phyloP scores from a whole-genome alignment of 768 basidiomycete genomes.

The Leucocoprinus leucothites region DNA sequence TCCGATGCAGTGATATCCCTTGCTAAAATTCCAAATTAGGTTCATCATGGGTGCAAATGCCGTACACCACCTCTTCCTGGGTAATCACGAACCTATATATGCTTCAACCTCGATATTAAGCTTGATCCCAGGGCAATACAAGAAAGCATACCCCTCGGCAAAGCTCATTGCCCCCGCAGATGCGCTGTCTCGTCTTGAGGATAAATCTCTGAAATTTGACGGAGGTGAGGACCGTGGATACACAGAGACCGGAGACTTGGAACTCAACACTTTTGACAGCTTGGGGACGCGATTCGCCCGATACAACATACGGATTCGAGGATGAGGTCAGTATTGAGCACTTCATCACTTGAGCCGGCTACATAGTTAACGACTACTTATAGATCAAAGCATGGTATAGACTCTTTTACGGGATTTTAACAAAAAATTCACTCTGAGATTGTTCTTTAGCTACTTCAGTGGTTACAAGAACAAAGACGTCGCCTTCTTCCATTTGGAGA shows the following conservation, averaged over 20 bases:
- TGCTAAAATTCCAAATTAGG: slow-evolving; percentile 24
- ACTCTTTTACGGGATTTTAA: too few relatives aligned
- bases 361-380: neutral
- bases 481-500: slow-evolving; percentile 72
- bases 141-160: slow-evolving; percentile 66
- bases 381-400: slow-evolving; percentile 54
- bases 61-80: slow-evolving; percentile 58
- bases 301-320: slow-evolving; percentile 76
- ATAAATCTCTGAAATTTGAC: slow-evolving; percentile 53
- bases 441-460: slow-evolving; percentile 56
- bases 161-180: slow-evolving; percentile 69
- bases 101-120: neutral
- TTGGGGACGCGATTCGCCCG: slow-evolving; percentile 62
- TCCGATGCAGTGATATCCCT: neutral
- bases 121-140: slow-evolving; percentile 49
- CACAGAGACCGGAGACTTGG: too few relatives aligned
- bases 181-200: slow-evolving; percentile 47
- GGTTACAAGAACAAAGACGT: slow-evolving; percentile 78
- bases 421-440: too few relatives aligned
- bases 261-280: slow-evolving; percentile 34
- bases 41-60: slow-evolving; percentile 58
- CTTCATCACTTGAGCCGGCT: too few relatives aligned
- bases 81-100: slow-evolving; percentile 36
- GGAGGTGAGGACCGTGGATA: too few relatives aligned
- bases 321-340: slow-evolving; percentile 42